These are phyloP conservation scores for Aspergillus transmontanensis DNA, from an alignment of 2,329 filamentous ascomycete genomes.

Conservation along the genomic window DNA sequence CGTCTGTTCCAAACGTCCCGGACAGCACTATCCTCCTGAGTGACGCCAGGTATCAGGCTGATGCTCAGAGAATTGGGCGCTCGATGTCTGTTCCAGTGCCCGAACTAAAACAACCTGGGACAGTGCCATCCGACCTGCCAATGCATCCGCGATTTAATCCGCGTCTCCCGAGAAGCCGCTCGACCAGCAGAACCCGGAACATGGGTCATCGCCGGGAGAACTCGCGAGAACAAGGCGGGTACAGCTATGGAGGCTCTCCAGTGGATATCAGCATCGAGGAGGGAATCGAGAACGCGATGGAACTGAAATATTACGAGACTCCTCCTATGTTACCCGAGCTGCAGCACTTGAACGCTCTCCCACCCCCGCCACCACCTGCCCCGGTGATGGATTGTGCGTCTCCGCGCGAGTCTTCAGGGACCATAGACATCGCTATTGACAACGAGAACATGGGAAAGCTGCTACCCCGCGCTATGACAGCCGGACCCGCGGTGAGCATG, in stretches of 20 bases:
- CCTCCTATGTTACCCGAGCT: constrained; percentile 62
- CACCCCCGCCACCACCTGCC: constrained; percentile 50
- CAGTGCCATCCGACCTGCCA: constrained; percentile 37
- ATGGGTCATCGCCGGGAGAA: constrained; percentile 35
- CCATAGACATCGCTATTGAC: constrained; percentile 46
- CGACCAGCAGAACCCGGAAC: constrained; percentile 40
- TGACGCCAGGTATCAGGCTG: constrained; percentile 41
- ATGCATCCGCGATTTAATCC: constrained; percentile 46
- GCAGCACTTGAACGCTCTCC: constrained; percentile 62
- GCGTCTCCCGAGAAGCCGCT: constrained; percentile 42
- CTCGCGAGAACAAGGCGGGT: constrained; percentile 29
- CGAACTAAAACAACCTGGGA: constrained; percentile 26
- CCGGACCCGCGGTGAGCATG: constrained; percentile 32
- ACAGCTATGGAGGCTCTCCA: constrained; percentile 33
- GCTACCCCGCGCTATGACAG: constrained; percentile 40
- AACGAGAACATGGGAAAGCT: constrained; percentile 39
- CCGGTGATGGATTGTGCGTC: constrained; percentile 26
- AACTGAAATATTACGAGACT: constrained; percentile 21
- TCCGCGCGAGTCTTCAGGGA: constrained; percentile 39
- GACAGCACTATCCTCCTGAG: constrained; percentile 45
- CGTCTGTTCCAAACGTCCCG: constrained; percentile 60
- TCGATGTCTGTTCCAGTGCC: constrained; percentile 44
- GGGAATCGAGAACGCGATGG: constrained; percentile 47
- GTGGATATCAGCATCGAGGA: constrained; percentile 58
- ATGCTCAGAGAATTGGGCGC: constrained; percentile 38